Base-by-base conservation (phyloP, 441 rosid species). In the Bruguiera hainesii region DNA sequence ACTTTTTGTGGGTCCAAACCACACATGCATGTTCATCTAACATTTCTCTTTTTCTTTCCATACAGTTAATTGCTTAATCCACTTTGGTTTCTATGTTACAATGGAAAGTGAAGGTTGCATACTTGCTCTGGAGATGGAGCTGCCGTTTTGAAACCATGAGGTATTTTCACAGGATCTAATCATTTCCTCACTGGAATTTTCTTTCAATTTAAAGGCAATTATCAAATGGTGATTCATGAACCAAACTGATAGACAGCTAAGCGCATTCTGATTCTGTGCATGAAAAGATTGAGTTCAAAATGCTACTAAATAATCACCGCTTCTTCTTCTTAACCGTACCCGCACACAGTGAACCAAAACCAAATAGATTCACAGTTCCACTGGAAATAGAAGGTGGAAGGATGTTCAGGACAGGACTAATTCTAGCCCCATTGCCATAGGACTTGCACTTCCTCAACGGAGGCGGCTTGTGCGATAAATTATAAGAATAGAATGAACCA, bases 331-430 rank as follows among this genome's bases (percentile, higher is more conserved):
- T 90, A 16, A 49, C 66, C 87, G 85, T 86, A 65, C 94, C 85
- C 58, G 79, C 84, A 77, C 98, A 83, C 25, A 89, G 68, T 1
- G 93, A 93, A 52, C 92, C 92, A 35, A 91, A 56, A 68, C 98
- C 86, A 65, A 85, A 86, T 62, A 84, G 81, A 68, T 78, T 85
- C n/a, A 70, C 89, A 11, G 89, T 83, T 10, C 87, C 92, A 51
- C 80, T 87, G 9, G 94, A 82, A 60, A 93, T 82, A 74, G 77
- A 85, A 18, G 87, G 81, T 10, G 92, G 81, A 2, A 90, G 84
- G 57, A 90, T 83, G 71, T 89, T 91, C 69, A 91, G 31, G 62
- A 91, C 88, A 1, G 93, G 95, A 67, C 72, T 85, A 13, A 91
- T 82, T 71, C 87, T 77, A 64, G 84, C 80, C 2, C 92, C 90